These are phyloP conservation scores for Magnaporthiopsis rhizophila DNA, from an alignment of 2,329 filamentous ascomycete genomes.

Conservation along the genomic window DNA sequence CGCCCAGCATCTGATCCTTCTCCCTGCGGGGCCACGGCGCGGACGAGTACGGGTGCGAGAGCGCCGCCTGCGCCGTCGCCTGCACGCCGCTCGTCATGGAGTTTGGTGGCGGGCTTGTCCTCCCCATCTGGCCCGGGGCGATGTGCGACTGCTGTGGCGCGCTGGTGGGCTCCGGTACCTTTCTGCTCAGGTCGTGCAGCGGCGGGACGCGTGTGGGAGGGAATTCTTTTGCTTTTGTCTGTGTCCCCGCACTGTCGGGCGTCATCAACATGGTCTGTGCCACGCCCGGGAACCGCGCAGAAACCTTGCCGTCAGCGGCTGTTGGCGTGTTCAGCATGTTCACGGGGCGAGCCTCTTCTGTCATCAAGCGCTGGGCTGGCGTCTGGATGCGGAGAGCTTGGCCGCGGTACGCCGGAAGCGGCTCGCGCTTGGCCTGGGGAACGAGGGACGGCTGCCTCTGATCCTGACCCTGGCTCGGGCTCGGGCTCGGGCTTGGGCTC, in stretches of 20 bases:
- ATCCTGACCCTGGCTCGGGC: neutral
- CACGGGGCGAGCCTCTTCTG: slow-evolving; percentile 51
- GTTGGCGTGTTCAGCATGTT: slow-evolving; percentile 26
- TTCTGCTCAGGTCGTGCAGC: slow-evolving; percentile 49
- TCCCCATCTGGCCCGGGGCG: too few relatives aligned
- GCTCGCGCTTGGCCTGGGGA: slow-evolving; percentile 43
- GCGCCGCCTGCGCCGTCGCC: slow-evolving; percentile 49
- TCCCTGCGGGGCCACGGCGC: slow-evolving; percentile 44
- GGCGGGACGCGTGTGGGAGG: slow-evolving; percentile 46
- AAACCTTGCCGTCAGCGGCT: slow-evolving; percentile 55
- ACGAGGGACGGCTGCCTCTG: slow-evolving; percentile 13
- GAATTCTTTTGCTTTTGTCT: slow-evolving; percentile 41
- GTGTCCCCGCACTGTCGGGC: slow-evolving; percentile 47
- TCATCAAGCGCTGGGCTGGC: slow-evolving; percentile 46
- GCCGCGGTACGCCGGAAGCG: slow-evolving; percentile 51
- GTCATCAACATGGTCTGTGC: slow-evolving; percentile 52
- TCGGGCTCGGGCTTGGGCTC: neutral
- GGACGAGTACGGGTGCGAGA: slow-evolving; percentile 45
- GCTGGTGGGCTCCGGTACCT: slow-evolving; percentile 19
- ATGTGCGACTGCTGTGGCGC: neutral
- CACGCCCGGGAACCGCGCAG: slow-evolving; percentile 36
- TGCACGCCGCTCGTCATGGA: slow-evolving; percentile 36
- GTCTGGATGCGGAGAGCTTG: slow-evolving; percentile 56
- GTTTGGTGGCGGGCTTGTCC: slow-evolving; percentile 24
- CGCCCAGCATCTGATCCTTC: slow-evolving; percentile 83